Conservation (phyloP, 345 rosid genomes). For the Microcos paniculata region DNA sequence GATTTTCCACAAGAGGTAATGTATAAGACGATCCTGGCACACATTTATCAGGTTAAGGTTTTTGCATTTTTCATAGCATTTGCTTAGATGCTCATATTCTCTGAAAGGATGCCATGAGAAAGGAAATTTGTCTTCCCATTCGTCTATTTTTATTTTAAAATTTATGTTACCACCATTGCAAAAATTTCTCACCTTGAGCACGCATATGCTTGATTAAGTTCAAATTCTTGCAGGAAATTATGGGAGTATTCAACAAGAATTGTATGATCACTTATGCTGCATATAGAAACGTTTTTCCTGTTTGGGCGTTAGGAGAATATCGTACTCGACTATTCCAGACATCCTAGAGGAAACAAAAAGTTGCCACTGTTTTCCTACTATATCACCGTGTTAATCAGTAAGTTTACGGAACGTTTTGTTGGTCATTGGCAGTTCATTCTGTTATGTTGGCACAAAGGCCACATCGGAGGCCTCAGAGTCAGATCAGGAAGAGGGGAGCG, state of each 20-base stretch:
- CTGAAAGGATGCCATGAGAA: not conserved
- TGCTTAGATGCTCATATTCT: not conserved
- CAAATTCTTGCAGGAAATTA: constrained; percentile 49
- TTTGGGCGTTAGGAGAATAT: constrained; percentile 75
- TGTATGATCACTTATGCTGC: constrained; percentile 74
- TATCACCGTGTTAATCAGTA: no score
- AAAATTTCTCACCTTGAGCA: not conserved
- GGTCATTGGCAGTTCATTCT: no score
- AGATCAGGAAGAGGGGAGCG: no score
- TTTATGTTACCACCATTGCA: not conserved
- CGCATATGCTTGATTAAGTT: not conserved
- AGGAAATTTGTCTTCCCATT: no score
- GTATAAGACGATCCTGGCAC: not conserved
- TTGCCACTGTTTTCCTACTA: no score
- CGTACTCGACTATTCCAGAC: constrained; percentile 40
- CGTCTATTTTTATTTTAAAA: not conserved
- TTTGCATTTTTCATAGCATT: not conserved
- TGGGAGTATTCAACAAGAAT: constrained; percentile 76
- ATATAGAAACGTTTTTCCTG: constrained; percentile 57
- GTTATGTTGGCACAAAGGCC: no score
- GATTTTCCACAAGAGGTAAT: constrained; percentile 71
- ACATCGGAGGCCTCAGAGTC: no score
- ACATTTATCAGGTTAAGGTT: not conserved
- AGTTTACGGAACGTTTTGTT: no score
- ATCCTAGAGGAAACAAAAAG: not conserved